These are phyloP conservation scores for Venturia nashicola DNA, from an alignment of 2,329 filamentous ascomycete species.

Conservation along the genomic window DNA sequence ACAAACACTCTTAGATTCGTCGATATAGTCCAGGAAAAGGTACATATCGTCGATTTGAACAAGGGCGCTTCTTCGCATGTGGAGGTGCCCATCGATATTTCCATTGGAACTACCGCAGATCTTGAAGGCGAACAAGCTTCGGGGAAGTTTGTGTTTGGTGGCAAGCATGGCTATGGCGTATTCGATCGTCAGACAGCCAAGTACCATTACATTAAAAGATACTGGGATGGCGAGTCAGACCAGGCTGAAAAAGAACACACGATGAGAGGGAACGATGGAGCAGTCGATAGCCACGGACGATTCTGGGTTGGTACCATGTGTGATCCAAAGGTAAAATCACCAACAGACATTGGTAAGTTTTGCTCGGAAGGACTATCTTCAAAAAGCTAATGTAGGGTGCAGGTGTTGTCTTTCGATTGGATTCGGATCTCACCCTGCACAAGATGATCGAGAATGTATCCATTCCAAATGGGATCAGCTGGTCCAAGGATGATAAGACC, in stretches of 20 bases:
- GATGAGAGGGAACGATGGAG: constrained; percentile 67
- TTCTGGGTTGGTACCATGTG: constrained; percentile 87
- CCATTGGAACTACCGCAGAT: constrained; percentile 58
- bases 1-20: constrained; percentile 61
- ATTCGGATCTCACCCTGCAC: constrained; percentile 46
- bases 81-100: constrained; percentile 43
- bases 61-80: constrained; percentile 48
- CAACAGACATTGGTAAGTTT: constrained; percentile 24
- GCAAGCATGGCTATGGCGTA: constrained; percentile 72
- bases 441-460: constrained; percentile 50
- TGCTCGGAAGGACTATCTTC: not conserved
- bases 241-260: constrained; percentile 33
- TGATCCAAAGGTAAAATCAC: constrained; percentile 53
- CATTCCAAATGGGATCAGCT: constrained; percentile 78
- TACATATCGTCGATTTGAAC: constrained; percentile 58
- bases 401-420: constrained; percentile 66
- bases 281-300: constrained; percentile 63
- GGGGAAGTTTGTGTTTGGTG: constrained; percentile 60
- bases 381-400: constrained; percentile 10
- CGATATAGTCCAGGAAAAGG: constrained; percentile 66
- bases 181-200: constrained; percentile 51
- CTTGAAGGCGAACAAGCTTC: constrained; percentile 49
- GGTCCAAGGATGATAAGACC: constrained; percentile 58
- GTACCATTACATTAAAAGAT: constrained; percentile 43
- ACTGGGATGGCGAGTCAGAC: constrained; percentile 40